Evolutionary conservation across 2,329 filamentous ascomycete genomes (phyloP).

Genomic region (Penicillium hordei): DNA sequence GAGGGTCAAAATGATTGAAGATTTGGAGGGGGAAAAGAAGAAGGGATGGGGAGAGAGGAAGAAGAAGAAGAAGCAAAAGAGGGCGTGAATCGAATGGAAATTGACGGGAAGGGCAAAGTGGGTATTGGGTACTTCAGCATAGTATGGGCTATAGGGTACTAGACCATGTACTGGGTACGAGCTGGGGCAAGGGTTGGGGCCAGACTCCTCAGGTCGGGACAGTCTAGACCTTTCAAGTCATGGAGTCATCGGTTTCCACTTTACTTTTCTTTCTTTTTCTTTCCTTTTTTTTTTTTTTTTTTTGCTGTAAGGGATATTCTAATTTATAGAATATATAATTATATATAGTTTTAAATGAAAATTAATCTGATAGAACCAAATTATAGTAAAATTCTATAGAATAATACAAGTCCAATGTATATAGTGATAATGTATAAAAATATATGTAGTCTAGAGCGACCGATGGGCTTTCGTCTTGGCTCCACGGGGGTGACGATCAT

Average conservation of each 20-base stretch:
- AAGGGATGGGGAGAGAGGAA: slow-evolving; percentile 7
- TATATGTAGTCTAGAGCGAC: slow-evolving; percentile 12
- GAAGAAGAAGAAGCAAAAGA: slow-evolving; percentile 19
- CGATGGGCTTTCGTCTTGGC: slow-evolving; percentile 9
- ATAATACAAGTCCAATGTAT: neutral
- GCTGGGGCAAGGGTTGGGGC: slow-evolving; percentile 13
- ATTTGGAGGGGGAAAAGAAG: slow-evolving; percentile 2
- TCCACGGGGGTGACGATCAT: slow-evolving; percentile 21
- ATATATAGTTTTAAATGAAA: neutral
- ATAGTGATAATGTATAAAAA: neutral
- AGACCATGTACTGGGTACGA: slow-evolving; percentile 16
- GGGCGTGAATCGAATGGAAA: slow-evolving; percentile 21
- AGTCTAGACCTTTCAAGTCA: slow-evolving; percentile 27
- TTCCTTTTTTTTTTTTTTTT: neutral
- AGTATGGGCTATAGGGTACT: neutral
- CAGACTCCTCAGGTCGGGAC: slow-evolving; percentile 16
- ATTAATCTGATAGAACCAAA: neutral
- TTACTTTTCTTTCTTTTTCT: neutral
- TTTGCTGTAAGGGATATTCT: slow-evolving; percentile 7
- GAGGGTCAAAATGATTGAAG: slow-evolving; percentile 11
- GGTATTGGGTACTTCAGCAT: slow-evolving; percentile 23
- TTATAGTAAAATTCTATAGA: neutral
- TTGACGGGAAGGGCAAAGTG: slow-evolving; percentile 12
- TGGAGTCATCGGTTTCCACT: slow-evolving; percentile 25
- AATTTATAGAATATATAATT: neutral